These are phyloP conservation scores for Fusarium papillatum DNA, from an alignment of 2,329 filamentous ascomycete genomes.

Conservation along the genomic window DNA sequence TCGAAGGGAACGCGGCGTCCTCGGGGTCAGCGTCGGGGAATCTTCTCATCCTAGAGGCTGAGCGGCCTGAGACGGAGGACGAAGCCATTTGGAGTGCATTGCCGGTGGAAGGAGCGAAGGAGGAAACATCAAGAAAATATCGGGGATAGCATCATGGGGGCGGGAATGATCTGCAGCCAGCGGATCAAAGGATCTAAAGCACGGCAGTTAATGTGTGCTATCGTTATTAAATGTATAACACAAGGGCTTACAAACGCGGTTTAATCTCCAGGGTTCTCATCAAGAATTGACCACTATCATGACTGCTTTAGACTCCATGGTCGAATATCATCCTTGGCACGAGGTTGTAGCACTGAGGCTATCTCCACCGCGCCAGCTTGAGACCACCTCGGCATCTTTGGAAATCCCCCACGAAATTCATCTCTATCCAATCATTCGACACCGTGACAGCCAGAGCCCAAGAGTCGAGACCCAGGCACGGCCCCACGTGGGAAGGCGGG, in stretches of 20 bases:
- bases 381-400: neutral
- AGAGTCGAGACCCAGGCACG: neutral
- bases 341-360: neutral
- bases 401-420: neutral
- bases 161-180: neutral
- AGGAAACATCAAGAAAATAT: neutral
- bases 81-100: slow-evolving; percentile 29
- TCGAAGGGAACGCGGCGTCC: slow-evolving; percentile 25
- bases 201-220: neutral
- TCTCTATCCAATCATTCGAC: slow-evolving; percentile 37
- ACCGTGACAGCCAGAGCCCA: slow-evolving; percentile 29
- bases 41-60: slow-evolving; percentile 33
- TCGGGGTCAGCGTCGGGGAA: slow-evolving; percentile 10
- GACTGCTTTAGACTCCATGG: neutral
- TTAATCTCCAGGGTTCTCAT: neutral
- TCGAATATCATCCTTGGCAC: neutral
- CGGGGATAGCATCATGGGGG: neutral
- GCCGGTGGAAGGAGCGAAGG: neutral
- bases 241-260: neutral
- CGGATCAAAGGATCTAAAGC: neutral
- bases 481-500: slow-evolving; percentile 35
- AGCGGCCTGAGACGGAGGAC: slow-evolving; percentile 24
- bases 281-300: slow-evolving; percentile 1
- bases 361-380: neutral
- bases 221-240: neutral